A percentile compares a stretch with the other conserved stretches of the same genome.
phyloP scores from a whole-genome alignment of 2,329 filamentous ascomycete species.

The Mollisiaceae sp. region DNA sequence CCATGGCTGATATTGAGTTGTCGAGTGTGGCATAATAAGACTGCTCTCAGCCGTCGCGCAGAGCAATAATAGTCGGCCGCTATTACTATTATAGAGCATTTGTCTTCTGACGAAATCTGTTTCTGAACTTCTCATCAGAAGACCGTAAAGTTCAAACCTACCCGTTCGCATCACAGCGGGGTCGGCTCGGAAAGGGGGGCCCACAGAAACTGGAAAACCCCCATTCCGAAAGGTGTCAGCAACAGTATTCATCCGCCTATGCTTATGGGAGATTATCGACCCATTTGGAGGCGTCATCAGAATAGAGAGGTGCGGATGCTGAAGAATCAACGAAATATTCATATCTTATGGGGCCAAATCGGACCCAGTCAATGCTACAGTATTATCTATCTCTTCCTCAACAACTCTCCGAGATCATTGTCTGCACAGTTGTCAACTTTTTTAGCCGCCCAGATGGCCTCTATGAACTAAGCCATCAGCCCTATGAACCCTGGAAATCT shows the following conservation, averaged over 20 bases:
- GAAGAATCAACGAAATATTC: constrained; percentile 1
- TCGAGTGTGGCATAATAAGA: background rate
- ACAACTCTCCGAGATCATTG: background rate
- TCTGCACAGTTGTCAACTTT: background rate
- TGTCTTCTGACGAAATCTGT: background rate
- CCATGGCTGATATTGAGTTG: background rate
- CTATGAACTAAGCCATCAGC: background rate
- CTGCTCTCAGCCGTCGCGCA: background rate
- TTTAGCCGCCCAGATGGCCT: background rate
- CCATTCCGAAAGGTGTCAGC: background rate
- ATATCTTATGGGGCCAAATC: background rate
- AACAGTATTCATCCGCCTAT: background rate
- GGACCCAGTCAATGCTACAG: background rate
- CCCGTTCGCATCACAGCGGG: background rate
- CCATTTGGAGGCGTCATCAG: background rate
- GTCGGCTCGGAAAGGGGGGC: background rate
- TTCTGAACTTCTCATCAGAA: background rate
- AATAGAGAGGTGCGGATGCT: background rate
- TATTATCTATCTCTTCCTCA: background rate
- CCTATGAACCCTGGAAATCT: background rate
- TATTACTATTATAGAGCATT: background rate
- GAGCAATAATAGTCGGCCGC: background rate
- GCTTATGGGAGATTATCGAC: constrained; percentile 2
- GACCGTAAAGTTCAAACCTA: background rate
- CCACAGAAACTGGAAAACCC: background rate